Conservation (phyloP, 768 basidiomycete genomes). For the Boletus barrowsii region DNA sequence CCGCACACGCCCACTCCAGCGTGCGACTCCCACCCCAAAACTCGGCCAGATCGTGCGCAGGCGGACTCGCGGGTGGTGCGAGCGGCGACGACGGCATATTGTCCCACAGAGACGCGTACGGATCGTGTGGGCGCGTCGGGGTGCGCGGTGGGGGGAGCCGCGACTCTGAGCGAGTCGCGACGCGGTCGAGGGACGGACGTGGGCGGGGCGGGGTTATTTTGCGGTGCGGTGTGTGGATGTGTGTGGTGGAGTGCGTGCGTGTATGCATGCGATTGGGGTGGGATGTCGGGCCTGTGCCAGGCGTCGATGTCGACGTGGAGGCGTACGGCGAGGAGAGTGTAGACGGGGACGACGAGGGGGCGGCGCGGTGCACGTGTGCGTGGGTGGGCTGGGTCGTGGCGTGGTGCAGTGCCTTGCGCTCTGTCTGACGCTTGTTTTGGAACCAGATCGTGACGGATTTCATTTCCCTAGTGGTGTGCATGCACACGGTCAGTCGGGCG, state of each 20-base stretch:
- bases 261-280: slow-evolving; percentile 32
- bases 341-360: slow-evolving; percentile 18
- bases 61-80: slow-evolving; percentile 33
- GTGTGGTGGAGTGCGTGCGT: slow-evolving; percentile 30
- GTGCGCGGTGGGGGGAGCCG: slow-evolving; percentile 30
- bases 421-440: slow-evolving; percentile 40
- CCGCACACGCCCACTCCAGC: slow-evolving; percentile 35
- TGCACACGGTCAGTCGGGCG: slow-evolving; percentile 9
- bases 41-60: slow-evolving; percentile 30
- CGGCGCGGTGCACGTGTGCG: slow-evolving; percentile 11
- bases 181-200: slow-evolving; percentile 32
- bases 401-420: slow-evolving; percentile 51
- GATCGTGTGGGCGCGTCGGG: slow-evolving; percentile 29
- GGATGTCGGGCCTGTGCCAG: not conserved
- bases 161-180: slow-evolving; percentile 31
- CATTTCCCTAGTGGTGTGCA: slow-evolving; percentile 26
- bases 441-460: slow-evolving; percentile 37
- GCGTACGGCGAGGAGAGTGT: slow-evolving; percentile 15
- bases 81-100: slow-evolving; percentile 45
- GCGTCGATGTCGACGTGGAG: slow-evolving; percentile 24
- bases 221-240: slow-evolving; percentile 21
- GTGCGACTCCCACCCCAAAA: slow-evolving; percentile 28
- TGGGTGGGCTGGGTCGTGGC: slow-evolving; percentile 23
- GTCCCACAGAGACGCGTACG: slow-evolving; percentile 29
- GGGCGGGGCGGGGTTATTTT: slow-evolving; percentile 30